Conservation (phyloP, 2,329 filamentous ascomycete genomes). For the Ceratocystis huliohia region DNA sequence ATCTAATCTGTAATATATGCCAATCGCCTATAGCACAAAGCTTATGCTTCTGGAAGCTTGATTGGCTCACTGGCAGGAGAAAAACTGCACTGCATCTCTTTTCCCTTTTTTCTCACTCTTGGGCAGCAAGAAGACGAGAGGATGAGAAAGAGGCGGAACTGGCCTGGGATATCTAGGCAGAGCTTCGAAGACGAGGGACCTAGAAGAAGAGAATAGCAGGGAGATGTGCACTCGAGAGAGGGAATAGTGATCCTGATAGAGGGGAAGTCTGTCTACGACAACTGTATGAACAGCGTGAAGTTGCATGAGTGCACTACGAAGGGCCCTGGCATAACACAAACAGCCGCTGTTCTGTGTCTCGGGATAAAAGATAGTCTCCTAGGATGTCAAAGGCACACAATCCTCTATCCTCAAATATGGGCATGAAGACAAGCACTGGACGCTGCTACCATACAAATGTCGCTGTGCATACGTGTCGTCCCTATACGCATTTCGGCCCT, state of each 20-base stretch:
- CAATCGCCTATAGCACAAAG: background rate
- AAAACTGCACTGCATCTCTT: background rate
- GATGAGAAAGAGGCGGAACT: background rate
- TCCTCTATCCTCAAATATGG: background rate
- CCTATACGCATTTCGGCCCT: background rate
- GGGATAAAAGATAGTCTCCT: no score
- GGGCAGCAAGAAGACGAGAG: background rate
- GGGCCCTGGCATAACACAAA: no score
- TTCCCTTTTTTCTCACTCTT: background rate
- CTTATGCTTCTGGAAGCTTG: background rate
- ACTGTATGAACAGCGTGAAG: no score
- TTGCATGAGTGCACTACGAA: no score
- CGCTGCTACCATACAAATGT: background rate
- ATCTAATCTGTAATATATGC: background rate
- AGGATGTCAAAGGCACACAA: background rate
- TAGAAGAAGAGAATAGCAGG: no score
- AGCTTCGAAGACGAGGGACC: background rate
- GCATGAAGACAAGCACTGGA: background rate
- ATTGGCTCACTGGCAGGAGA: background rate
- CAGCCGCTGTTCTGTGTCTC: no score
- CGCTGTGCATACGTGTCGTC: background rate
- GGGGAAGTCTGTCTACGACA: no score
- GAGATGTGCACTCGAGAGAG: no score
- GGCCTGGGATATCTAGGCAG: background rate
- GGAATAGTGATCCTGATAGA: no score